phyloP scores from a whole-genome alignment of 805 yeast genomes.

The Lipomyces sp. region DNA sequence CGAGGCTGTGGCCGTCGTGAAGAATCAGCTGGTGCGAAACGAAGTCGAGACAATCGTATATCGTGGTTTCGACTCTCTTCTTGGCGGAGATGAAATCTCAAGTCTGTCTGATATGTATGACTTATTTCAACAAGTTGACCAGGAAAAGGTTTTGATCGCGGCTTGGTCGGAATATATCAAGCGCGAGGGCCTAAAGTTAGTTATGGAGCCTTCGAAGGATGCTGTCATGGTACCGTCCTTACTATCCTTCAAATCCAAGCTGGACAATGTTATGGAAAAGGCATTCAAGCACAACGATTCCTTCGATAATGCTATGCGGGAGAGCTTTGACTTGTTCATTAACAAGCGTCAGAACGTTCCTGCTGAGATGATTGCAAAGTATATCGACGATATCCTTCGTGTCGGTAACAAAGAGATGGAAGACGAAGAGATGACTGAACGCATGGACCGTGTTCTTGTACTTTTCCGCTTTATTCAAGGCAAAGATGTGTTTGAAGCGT shows the following conservation, averaged over 20 bases:
- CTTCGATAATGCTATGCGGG: slow-evolving; percentile 32
- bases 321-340: slow-evolving; percentile 36
- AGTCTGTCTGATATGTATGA: slow-evolving; percentile 20
- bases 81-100: slow-evolving; percentile 17
- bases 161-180: slow-evolving; percentile 32
- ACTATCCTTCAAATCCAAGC: slow-evolving; percentile 28
- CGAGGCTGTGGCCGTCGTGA: slow-evolving; percentile 20
- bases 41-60: slow-evolving; percentile 12
- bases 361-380: slow-evolving; percentile 44
- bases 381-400: slow-evolving; percentile 41
- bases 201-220: slow-evolving; percentile 32
- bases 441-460: slow-evolving; percentile 60
- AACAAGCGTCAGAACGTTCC: slow-evolving; percentile 38
- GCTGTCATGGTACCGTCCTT: slow-evolving; percentile 33
- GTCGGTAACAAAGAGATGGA: slow-evolving; percentile 45
- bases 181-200: slow-evolving; percentile 28
- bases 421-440: slow-evolving; percentile 52
- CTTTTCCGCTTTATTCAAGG: slow-evolving; percentile 74
- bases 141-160: slow-evolving; percentile 12
- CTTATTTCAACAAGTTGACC: slow-evolving; percentile 17
- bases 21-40: slow-evolving; percentile 19
- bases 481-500: slow-evolving; percentile 83
- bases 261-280: slow-evolving; percentile 20
- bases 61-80: slow-evolving; percentile 29
- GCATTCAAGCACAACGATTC: slow-evolving; percentile 30